Base-by-base conservation (phyloP, 106 monocot species). In the Dioscorea alata region DNA sequence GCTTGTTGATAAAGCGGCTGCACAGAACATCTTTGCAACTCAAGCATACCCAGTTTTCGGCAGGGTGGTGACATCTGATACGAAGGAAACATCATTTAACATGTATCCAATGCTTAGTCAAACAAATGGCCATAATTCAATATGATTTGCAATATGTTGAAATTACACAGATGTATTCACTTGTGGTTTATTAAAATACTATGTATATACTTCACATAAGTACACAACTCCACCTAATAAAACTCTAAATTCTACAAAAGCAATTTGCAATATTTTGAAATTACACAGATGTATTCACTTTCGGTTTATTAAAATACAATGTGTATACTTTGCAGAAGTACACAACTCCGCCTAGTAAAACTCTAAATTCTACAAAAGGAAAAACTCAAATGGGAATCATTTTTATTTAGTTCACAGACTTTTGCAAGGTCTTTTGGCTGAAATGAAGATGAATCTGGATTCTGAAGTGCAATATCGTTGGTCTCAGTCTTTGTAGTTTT, bases 1-100 rank as follows among this genome's bases (percentile, higher is more conserved):
- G 96, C 61, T 91, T 91, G 67, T 96, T 92, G 66, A 96, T 74
- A 68, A 96, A 96, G 57, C 91, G 85, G 72, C 96, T 91, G 80
- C 96, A 89, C 0, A 91, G 66, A 5, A 91, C 86, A 74, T 96
- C 91, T 84, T 96, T 96, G 58, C 96, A 96, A 64, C 75, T 86
- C 54, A 96, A 76, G 65, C 86, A 91, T 57, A 96, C 60, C 96
- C 90, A 90, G 69, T 90, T 90, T 66, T 90, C 94, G 42, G 69
- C 42, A 61, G 82, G 74, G 49, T 90, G 82, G 31, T 85, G 50
- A 54, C 90, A 94, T 80, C 94, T 90, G 83, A 69, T 78, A 68
- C 4, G 59, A 22, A 19, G 64, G n/a, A 57, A 35, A 64, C 34
- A 9, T 48, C 21, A 12, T 49, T 12, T 0, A 28, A 25, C 20